phyloP scores from a whole-genome alignment of 805 yeast species.

The Kluyveromyces wickerhamii region DNA sequence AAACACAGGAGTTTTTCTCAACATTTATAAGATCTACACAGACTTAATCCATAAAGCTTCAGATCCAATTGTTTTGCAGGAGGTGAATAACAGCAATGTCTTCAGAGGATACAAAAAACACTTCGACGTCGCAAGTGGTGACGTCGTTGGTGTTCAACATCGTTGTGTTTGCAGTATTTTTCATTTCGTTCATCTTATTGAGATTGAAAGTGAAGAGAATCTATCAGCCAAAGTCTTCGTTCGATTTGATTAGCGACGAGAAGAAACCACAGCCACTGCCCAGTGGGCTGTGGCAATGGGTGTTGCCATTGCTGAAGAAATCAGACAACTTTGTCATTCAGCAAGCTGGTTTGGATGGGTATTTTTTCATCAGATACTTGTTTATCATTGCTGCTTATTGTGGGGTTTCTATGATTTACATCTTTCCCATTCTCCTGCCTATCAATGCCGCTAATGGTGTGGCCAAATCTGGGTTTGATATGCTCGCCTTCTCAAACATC shows the following conservation, averaged over 20 bases:
- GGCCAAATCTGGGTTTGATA: slow-evolving; percentile 60
- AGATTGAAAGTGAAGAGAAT: slow-evolving; percentile 66
- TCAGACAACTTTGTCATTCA: slow-evolving; percentile 69
- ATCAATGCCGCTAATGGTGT: slow-evolving; percentile 67
- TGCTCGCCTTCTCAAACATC: slow-evolving; percentile 71
- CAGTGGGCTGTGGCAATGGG: slow-evolving; percentile 62
- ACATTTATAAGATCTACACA: too few species aligned
- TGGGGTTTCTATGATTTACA: slow-evolving; percentile 44
- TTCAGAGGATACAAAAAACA: slow-evolving; percentile 17
- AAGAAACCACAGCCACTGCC: slow-evolving; percentile 71
- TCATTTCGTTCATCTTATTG: slow-evolving; percentile 53
- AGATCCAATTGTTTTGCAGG: too few species aligned
- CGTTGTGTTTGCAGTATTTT: slow-evolving; percentile 53
- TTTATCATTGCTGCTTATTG: slow-evolving; percentile 46
- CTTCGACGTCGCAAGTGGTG: slow-evolving; percentile 69
- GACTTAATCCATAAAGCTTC: too few species aligned
- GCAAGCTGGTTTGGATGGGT: slow-evolving; percentile 93
- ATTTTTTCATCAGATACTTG: slow-evolving; percentile 77
- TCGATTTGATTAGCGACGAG: slow-evolving; percentile 48
- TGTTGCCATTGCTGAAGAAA: slow-evolving; percentile 51
- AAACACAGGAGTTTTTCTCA: too few species aligned
- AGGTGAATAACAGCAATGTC: too few species aligned
- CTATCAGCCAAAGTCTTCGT: slow-evolving; percentile 75
- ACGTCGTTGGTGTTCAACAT: slow-evolving; percentile 66
- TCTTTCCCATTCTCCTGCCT: slow-evolving; percentile 71